Base-by-base conservation (phyloP, 106 monocot genomes). In the Iris macrosiphon region DNA sequence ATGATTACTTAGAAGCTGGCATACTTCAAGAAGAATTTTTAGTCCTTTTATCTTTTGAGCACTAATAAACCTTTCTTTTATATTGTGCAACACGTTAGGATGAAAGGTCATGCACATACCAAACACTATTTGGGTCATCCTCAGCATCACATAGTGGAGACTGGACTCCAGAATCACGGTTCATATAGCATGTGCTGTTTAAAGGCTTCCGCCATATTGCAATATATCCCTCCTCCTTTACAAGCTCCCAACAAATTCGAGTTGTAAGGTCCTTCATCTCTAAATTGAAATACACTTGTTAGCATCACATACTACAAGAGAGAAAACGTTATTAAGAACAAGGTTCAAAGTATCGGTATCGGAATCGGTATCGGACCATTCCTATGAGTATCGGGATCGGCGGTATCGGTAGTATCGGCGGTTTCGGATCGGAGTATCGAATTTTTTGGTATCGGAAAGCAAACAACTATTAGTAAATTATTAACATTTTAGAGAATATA, bases 131-230 rank as follows among this genome's bases (percentile, higher is more conserved):
- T 40, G 75, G 81, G 45, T 94, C 72, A 73, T 88, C 93, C 40
- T 75, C 73, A 16, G 48, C 45, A 37, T 75, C 69, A 57, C 93
- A 94, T 35, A 94, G 32, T 42, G 72, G 66, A 63, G 88, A 88
- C 61, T 67, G 64, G 38, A 49, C 32, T 60, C 67, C 66, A 48
- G 79, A 12, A 60, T 73, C 60, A 41, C 73, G 80, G 68, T 22
- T 71, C 9, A 40, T 28, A 53, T 94, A 81, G 50, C 93, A 94
- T 24, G 75, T 75, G 55, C 88, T 94, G 45, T 94, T 76, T 26
- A 76, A 43, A 59, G 93, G 88, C 66, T 94, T 94, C 63, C 69
- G 69, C 93, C 93, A 94, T 57, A 94, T 81, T 57, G 93, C 93
- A 73, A 88, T 63, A 60, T 94, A 88, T 22, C 93, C 88, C 60